Percentiles rank a stretch among this genome's conserved stretches.
Conservation (phyloP, 2,329 filamentous ascomycete species). For the Coniella vitis region DNA sequence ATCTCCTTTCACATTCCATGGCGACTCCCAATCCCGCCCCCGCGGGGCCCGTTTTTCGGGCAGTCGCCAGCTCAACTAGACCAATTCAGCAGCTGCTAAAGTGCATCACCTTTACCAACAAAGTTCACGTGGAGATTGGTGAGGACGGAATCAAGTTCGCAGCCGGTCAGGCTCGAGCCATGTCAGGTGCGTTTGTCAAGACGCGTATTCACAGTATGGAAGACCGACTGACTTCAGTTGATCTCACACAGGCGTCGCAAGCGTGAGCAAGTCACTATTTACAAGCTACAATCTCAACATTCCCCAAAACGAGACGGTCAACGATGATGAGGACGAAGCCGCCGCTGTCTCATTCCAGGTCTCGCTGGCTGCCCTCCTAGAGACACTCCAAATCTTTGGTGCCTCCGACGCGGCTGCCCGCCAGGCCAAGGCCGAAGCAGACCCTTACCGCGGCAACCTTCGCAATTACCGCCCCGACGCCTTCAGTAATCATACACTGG, state of each 20-base stretch:
- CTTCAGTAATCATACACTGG: constrained; percentile 76
- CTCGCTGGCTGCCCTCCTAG: constrained; percentile 77
- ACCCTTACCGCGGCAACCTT: constrained; percentile 54
- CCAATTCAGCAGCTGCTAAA: constrained; percentile 60
- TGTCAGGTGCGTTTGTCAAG: constrained; percentile 65
- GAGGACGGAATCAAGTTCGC: constrained; percentile 81
- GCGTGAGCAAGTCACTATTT: constrained; percentile 84
- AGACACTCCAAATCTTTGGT: constrained; percentile 92
- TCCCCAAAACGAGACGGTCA: constrained; percentile 31
- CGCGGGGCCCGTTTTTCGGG: constrained; percentile 54
- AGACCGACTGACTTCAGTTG: constrained; percentile 20
- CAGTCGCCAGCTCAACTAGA: constrained; percentile 70
- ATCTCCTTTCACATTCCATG: constrained; percentile 3
- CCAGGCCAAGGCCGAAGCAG: constrained; percentile 50
- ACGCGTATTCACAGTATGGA: constrained; percentile 1
- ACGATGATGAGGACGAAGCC: constrained; percentile 31
- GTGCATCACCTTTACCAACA: constrained; percentile 54
- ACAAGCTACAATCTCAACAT: constrained; percentile 71
- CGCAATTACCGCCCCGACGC: constrained; percentile 61
- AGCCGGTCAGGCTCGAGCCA: constrained; percentile 79
- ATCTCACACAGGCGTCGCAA: constrained; percentile 56
- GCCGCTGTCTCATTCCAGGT: constrained; percentile 72
- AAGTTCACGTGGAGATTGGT: constrained; percentile 64
- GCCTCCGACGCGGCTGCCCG: constrained; percentile 62
- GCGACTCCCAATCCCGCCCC: constrained; percentile 9